A percentile compares a stretch with the other conserved stretches of the same genome.
phyloP scores from a whole-genome alignment of 352 stramenopile genomes.

The Pythium dissimile region DNA sequence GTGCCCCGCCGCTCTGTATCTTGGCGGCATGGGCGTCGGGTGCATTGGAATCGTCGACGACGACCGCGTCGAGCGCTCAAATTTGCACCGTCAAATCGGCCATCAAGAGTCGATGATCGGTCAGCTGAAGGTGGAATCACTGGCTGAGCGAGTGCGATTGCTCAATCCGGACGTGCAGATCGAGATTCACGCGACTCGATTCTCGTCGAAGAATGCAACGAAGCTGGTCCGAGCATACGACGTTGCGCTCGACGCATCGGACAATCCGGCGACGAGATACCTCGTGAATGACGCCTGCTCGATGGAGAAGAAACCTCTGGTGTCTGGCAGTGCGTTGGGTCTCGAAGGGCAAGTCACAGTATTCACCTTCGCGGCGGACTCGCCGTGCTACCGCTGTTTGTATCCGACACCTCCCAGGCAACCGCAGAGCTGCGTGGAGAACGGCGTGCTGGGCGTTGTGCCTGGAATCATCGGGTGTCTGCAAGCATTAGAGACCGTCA shows the following conservation, averaged over 20 bases:
- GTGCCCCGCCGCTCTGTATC: constrained; percentile 93
- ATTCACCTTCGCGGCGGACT: constrained; percentile 78
- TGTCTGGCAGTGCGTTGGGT: constrained; percentile 95
- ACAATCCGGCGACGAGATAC: constrained; percentile 96
- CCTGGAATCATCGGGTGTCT: constrained; percentile 93
- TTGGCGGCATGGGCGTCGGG: constrained; percentile 93
- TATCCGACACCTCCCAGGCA: constrained; percentile 85
- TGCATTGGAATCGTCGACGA: constrained; percentile 93
- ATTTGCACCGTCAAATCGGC: constrained; percentile 97
- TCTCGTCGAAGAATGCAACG: constrained; percentile 80
- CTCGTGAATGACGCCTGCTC: constrained; percentile 95
- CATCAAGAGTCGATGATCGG: constrained; percentile 83
- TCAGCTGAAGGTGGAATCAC: constrained; percentile 90
- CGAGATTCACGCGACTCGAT: constrained; percentile 35
- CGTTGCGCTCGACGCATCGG: constrained; percentile 94
- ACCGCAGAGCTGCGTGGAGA: constrained; percentile 91
- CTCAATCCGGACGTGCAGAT: constrained; percentile 86
- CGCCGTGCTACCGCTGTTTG: constrained; percentile 95
- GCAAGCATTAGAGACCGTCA: constrained; percentile 92
- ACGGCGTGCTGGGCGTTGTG: constrained; percentile 95
- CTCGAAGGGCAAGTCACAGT: constrained; percentile 96
- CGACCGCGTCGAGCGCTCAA: constrained; percentile 94
- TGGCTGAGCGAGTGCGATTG: constrained; percentile 36
- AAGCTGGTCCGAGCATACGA: constrained; percentile 78
- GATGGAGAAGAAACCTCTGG: constrained; percentile 71